Conservation (phyloP, 495 filamentous ascomycete species). For the Penicillium cataractarum region DNA sequence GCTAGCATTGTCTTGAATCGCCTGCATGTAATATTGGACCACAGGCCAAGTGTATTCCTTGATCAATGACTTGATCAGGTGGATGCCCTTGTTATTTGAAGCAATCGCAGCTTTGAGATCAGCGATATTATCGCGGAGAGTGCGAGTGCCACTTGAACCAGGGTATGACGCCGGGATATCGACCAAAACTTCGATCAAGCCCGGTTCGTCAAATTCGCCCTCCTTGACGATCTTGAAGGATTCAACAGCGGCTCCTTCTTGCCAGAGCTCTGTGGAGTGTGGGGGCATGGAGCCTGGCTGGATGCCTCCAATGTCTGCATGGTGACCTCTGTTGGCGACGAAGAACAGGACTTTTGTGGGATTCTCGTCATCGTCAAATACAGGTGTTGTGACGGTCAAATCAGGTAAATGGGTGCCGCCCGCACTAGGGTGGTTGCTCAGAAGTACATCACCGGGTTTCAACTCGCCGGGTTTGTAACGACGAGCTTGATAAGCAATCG, state of each 20-base stretch:
- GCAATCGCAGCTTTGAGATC: slow-evolving; percentile 92
- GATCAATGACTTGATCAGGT: slow-evolving; percentile 77
- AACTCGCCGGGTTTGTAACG: slow-evolving; percentile 83
- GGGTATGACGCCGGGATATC: slow-evolving; percentile 75
- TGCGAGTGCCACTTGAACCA: slow-evolving; percentile 83
- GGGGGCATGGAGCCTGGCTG: slow-evolving; percentile 93
- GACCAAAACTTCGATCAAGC: slow-evolving; percentile 76
- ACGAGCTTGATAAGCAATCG: slow-evolving; percentile 78
- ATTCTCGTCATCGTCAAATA: too few species aligned
- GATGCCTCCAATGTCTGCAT: slow-evolving; percentile 91
- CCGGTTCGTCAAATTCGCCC: slow-evolving; percentile 81
- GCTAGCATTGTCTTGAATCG: slow-evolving; percentile 88
- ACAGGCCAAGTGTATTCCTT: slow-evolving; percentile 86
- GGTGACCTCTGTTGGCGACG: slow-evolving; percentile 77
- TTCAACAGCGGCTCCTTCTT: slow-evolving; percentile 89
- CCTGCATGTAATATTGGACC: slow-evolving; percentile 83
- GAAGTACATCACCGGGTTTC: slow-evolving; percentile 84
- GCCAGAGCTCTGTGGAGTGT: slow-evolving; percentile 80
- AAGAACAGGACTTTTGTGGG: slow-evolving; percentile 91
- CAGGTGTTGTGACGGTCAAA: slow-evolving; percentile 85
- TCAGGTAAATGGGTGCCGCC: slow-evolving; percentile 86
- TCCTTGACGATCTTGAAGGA: slow-evolving; percentile 84
- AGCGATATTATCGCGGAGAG: slow-evolving; percentile 86
- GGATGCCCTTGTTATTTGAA: slow-evolving; percentile 94
- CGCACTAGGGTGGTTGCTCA: slow-evolving; percentile 82